Evolutionary conservation across 345 rosid genomes (phyloP).

Genomic region (Eucalyptus pumila): DNA sequence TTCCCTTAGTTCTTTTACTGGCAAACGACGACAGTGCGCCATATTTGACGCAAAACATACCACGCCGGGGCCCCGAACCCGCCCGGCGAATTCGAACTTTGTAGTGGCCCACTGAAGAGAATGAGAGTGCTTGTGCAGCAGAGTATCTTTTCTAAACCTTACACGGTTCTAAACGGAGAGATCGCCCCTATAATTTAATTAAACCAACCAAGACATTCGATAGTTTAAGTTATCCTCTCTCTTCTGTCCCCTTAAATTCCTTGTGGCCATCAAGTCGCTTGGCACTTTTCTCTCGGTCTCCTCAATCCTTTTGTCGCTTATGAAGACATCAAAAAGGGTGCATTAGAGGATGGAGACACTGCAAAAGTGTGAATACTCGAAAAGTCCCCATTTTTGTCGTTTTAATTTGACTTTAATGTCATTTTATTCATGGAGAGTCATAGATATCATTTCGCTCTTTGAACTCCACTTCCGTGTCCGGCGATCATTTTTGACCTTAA

Average conservation of each 20-base stretch:
- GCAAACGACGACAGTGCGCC: background rate
- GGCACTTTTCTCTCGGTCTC: background rate
- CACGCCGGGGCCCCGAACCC: background rate
- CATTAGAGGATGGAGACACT: background rate
- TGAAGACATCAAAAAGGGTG: background rate
- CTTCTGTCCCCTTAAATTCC: background rate
- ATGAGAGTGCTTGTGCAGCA: background rate
- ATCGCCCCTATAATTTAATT: background rate
- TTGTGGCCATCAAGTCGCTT: background rate
- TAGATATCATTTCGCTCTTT: background rate
- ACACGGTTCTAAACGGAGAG: background rate
- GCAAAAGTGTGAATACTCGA: background rate
- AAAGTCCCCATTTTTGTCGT: background rate
- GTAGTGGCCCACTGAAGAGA: background rate
- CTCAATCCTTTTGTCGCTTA: background rate
- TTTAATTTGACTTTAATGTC: background rate
- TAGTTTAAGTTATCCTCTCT: background rate
- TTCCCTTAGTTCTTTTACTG: background rate
- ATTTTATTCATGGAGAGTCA: background rate
- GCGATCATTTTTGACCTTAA: background rate
- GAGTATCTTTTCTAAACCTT: background rate
- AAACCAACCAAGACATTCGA: background rate
- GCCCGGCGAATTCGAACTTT: background rate
- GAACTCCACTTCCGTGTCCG: background rate
- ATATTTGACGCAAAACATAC: background rate